Evolutionary conservation across 495 filamentous ascomycete genomes (phyloP).

Genomic region (Penicillium arizonense): DNA sequence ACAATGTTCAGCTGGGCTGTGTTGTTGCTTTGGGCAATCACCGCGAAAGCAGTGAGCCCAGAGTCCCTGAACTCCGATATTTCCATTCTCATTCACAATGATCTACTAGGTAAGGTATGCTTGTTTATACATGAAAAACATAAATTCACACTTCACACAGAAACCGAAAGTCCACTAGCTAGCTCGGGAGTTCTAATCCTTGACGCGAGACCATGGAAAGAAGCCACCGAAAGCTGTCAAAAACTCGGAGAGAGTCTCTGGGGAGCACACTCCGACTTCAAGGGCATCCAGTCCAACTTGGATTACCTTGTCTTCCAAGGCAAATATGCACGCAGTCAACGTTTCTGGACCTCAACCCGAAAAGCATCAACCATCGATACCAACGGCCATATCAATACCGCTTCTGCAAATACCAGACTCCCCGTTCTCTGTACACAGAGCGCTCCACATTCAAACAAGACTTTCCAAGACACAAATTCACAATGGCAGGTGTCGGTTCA

Average conservation of each 20-base stretch:
- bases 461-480: slow-evolving; percentile 9
- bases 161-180: slow-evolving; percentile 14
- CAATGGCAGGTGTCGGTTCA: slow-evolving; percentile 19
- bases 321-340: slow-evolving; percentile 7
- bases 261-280: background rate
- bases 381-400: slow-evolving; percentile 8
- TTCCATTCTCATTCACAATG: slow-evolving; percentile 25
- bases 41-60: slow-evolving; percentile 10
- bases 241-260: slow-evolving; percentile 17
- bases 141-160: background rate
- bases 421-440: slow-evolving; percentile 22
- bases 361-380: slow-evolving; percentile 10
- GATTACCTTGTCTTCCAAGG: slow-evolving; percentile 15
- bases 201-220: slow-evolving; percentile 14
- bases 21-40: slow-evolving; percentile 2
- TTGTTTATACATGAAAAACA: background rate
- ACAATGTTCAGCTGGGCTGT: slow-evolving; percentile 2
- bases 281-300: slow-evolving; percentile 5
- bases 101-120: slow-evolving; percentile 10
- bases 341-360: slow-evolving; percentile 15
- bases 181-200: slow-evolving; percentile 19
- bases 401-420: slow-evolving; percentile 4
- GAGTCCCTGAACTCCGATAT: slow-evolving; percentile 13
- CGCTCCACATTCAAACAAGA: slow-evolving; percentile 17
- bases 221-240: slow-evolving; percentile 15